These are phyloP conservation scores for Begonia loranthoides DNA, from an alignment of 306 rosid species.

Conservation along the genomic window DNA sequence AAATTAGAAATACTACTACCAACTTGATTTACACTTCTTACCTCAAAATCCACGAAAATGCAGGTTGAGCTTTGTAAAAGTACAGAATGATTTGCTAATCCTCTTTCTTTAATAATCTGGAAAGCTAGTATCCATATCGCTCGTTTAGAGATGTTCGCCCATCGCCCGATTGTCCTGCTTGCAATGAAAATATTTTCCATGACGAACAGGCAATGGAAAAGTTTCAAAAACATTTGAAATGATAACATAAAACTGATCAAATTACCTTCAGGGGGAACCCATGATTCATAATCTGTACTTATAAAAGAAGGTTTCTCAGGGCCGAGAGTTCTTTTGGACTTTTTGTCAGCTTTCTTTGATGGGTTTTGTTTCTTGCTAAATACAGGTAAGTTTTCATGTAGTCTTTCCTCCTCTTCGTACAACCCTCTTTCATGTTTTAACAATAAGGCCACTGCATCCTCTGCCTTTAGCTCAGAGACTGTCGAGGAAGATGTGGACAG, in stretches of 20 bases:
- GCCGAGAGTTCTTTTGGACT: slow-evolving; percentile 64
- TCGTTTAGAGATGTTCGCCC: slow-evolving; percentile 80
- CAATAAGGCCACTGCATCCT: slow-evolving; percentile 91
- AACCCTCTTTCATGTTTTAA: slow-evolving; percentile 64
- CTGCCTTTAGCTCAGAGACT: slow-evolving; percentile 44
- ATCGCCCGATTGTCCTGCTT: slow-evolving; percentile 93
- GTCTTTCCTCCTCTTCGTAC: slow-evolving; percentile 33
- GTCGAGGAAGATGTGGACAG: slow-evolving; percentile 31
- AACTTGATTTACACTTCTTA: too few species aligned
- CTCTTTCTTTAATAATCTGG: too few species aligned
- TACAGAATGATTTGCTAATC: too few species aligned
- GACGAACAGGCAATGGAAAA: not conserved
- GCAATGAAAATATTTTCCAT: slow-evolving; percentile 2
- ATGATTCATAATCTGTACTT: slow-evolving; percentile 39
- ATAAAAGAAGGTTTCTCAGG: slow-evolving; percentile 76
- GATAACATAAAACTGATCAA: not conserved
- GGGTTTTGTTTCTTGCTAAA: slow-evolving; percentile 8
- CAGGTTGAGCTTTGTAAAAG: too few species aligned
- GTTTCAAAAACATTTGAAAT: not conserved
- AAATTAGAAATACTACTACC: too few species aligned
- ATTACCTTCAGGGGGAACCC: slow-evolving; percentile 91
- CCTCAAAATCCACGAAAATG: too few species aligned
- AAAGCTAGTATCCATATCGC: slow-evolving; percentile 41
- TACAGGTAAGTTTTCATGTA: slow-evolving; percentile 22
- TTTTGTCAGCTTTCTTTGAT: slow-evolving; percentile 21